Evolutionary conservation across 2,329 filamentous ascomycete species (phyloP).

Genomic region (Phaeosphaeriaceae sp.): DNA sequence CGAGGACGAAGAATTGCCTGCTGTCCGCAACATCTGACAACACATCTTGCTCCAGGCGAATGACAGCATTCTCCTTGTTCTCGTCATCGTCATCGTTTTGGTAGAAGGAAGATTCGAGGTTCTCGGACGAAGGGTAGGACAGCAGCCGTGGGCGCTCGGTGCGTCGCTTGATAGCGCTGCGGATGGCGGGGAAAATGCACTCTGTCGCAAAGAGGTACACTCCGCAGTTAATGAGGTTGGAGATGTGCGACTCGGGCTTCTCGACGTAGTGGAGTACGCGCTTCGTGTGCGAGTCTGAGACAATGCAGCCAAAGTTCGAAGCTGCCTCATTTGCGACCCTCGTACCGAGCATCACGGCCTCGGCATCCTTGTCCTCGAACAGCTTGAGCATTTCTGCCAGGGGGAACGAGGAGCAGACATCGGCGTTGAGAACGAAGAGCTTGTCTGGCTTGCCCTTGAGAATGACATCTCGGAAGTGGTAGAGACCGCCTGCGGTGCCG

Average conservation of each 20-base stretch:
- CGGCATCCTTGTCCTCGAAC: constrained; percentile 93
- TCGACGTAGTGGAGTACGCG: constrained; percentile 98
- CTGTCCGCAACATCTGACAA: constrained; percentile 93
- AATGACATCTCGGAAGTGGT: constrained; percentile 99
- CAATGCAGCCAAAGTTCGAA: constrained; percentile 97
- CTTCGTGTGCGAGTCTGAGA: constrained; percentile 90
- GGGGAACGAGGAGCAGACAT: constrained; percentile 98
- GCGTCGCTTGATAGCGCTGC: constrained; percentile 92
- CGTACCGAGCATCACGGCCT: constrained; percentile 95
- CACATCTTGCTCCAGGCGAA: constrained; percentile 96
- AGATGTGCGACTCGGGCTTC: constrained; percentile 97
- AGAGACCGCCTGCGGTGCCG: constrained; percentile 93
- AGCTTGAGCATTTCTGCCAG: constrained; percentile 93
- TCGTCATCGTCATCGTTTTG: constrained; percentile 72
- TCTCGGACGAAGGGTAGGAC: constrained; percentile 95
- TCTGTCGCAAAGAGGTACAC: constrained; percentile 97
- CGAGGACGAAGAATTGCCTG: constrained; percentile 97
- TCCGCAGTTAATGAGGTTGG: constrained; percentile 98
- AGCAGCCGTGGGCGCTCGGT: constrained; percentile 88
- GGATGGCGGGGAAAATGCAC: constrained; percentile 95
- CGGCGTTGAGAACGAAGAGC: constrained; percentile 96
- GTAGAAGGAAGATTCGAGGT: constrained; percentile 76
- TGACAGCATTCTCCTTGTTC: constrained; percentile 79
- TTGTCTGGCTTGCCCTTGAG: constrained; percentile 93
- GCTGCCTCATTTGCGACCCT: constrained; percentile 89